Conservation (phyloP, 768 basidiomycete species). For the Lyophyllum atratum region DNA sequence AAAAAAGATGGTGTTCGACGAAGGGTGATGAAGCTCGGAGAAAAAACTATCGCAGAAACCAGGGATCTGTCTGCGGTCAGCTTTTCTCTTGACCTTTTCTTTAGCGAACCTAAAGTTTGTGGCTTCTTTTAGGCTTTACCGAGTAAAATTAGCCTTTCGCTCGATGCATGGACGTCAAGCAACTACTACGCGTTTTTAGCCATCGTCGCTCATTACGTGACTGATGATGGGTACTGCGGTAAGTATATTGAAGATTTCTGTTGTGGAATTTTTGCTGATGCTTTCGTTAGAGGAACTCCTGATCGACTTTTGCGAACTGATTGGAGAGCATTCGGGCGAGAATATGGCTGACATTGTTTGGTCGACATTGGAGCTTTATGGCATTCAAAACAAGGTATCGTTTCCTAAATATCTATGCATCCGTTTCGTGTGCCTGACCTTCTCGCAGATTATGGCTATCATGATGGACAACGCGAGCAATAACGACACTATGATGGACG, state of each 20-base stretch:
- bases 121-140: slow-evolving; percentile 19
- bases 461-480: no score
- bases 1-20: not conserved
- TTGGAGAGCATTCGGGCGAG: slow-evolving; percentile 33
- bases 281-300: slow-evolving; percentile 30
- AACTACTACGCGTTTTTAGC: slow-evolving; percentile 26
- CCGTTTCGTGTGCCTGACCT: no score
- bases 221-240: slow-evolving; percentile 21
- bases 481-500: no score
- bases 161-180: slow-evolving; percentile 28
- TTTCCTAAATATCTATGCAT: no score
- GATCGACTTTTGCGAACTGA: slow-evolving; percentile 37
- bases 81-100: not conserved
- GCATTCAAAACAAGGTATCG: no score
- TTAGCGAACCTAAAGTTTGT: not conserved
- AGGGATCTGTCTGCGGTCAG: not conserved
- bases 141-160: slow-evolving; percentile 19
- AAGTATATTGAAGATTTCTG: not conserved
- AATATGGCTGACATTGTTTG: slow-evolving; percentile 37
- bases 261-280: not conserved
- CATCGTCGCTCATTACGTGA: slow-evolving; percentile 24
- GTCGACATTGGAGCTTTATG: slow-evolving; percentile 28
- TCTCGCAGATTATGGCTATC: no score
- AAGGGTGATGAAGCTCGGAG: not conserved
- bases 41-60: not conserved